Base-by-base conservation (phyloP, 106 monocot species). In the Agapanthus africanus region DNA sequence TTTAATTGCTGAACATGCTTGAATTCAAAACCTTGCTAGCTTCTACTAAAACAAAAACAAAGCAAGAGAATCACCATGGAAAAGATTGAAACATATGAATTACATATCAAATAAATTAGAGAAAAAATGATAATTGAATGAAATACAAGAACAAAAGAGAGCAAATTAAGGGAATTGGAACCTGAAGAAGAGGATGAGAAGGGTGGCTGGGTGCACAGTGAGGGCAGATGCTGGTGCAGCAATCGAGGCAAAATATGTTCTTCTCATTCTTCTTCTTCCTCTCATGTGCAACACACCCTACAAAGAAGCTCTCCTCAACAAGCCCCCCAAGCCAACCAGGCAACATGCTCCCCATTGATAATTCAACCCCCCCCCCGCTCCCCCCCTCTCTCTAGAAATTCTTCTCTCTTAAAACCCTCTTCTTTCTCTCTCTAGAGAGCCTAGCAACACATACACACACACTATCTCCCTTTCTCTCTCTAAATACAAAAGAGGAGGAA, bases 171-270 rank as follows among this genome's bases (percentile, higher is more conserved):
- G 54, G 60, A 34, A 62, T 51, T 28, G 25, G 25, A 26, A 81
- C 85, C 85, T 85, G 85, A 40, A 85, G 81, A 19, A 85, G 78
- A 6, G 81, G 85, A 65, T 81, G 85, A 40, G 81, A 75, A 41
- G 73, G 71, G 69, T 85, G 85, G 32, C 71, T 42, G 54, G 80
- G 59, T 19, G 61, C 85, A 49, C 85, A 85, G 81, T 85, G 85
- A 35, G 78, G 78, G 81, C 85, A 85, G 78, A 85, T 81, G 78
- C 81, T 78, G 56, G 78, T 67, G 78, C 81, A 81, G 73, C 85
- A 85, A 49, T 73, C 74, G 46, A 85, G 78, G 71, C 85, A 85
- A 81, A 81, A 85, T 60, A 85, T 85, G 81, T 85, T 85, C 81
- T 85, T 85, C 85, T 85, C 85, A 69, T 85, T 85, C 78, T 85